phyloP scores from a whole-genome alignment of 2,329 filamentous ascomycete species.

The Magnaporthiopsis incrustans region DNA sequence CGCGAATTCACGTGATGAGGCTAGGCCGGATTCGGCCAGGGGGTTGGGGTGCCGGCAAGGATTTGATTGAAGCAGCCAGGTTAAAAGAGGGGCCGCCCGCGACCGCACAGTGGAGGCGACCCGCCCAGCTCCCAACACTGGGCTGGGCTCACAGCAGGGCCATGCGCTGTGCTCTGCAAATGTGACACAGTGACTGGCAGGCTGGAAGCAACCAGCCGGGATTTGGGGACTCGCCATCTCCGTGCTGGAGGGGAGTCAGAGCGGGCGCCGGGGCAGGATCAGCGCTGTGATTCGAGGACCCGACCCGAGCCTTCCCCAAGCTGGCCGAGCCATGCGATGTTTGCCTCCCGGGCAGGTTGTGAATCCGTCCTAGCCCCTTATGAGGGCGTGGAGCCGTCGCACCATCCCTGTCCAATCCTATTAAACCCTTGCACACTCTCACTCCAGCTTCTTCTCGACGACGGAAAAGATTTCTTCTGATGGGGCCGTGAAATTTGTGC shows the following conservation, averaged over 20 bases:
- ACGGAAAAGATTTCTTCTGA: neutral
- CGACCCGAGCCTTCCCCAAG: neutral
- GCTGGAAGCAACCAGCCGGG: neutral
- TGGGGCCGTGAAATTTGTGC: neutral
- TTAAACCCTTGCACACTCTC: neutral
- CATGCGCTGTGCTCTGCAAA: neutral
- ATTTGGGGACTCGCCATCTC: neutral
- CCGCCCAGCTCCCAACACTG: neutral
- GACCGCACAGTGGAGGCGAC: neutral
- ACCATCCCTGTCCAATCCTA: neutral
- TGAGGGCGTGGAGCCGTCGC: neutral
- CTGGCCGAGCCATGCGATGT: neutral
- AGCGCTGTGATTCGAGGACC: neutral
- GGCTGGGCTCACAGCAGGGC: too few species aligned
- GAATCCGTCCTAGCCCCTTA: neutral
- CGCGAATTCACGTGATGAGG: constrained; percentile 3
- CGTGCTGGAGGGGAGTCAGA: neutral
- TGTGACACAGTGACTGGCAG: neutral
- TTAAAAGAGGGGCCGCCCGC: neutral
- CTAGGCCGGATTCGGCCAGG: neutral
- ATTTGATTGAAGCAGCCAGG: neutral
- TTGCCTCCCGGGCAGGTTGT: neutral
- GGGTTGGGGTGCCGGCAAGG: neutral
- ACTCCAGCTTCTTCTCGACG: neutral
- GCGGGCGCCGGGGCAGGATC: too few species aligned